These are phyloP conservation scores for Acrasis kona DNA, from an alignment of 78 protist genomes.

Conservation along the genomic window DNA sequence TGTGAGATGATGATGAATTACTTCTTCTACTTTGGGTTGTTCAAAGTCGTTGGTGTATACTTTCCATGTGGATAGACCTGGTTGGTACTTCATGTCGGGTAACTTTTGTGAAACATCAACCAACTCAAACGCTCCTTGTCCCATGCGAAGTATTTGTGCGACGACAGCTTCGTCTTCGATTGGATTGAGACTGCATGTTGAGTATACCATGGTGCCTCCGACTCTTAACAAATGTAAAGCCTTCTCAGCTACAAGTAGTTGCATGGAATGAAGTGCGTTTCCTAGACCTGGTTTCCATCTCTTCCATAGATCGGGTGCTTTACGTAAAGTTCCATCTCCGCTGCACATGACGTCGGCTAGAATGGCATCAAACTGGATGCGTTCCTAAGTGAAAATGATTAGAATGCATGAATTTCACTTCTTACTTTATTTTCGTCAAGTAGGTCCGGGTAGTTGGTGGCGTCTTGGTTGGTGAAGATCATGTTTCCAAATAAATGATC, in stretches of 20 bases:
- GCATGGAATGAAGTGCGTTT: conserved; percentile 52
- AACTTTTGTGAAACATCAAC: conserved; percentile 53
- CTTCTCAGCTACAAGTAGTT: conserved; percentile 65
- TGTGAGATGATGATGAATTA: not conserved
- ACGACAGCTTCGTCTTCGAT: conserved; percentile 97
- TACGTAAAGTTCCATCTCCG: conserved; percentile 95
- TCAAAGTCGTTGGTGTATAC: not conserved
- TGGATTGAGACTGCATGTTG: conserved; percentile 96
- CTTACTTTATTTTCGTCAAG: not conserved
- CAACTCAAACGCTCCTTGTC: conserved; percentile 42
- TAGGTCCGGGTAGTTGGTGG: conserved; percentile 41
- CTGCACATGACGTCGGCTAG: conserved; percentile 95
- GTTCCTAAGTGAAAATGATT: not conserved
- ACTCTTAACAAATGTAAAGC: conserved; percentile 55
- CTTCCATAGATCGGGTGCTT: conserved; percentile 74
- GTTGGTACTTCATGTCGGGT: conserved; percentile 37
- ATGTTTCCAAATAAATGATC: conserved; percentile 33
- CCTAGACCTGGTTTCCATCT: conserved; percentile 54
- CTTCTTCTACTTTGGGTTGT: not conserved
- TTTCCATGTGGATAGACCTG: conserved; percentile 70
- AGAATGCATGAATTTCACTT: too few species aligned
- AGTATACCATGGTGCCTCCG: conserved; percentile 92
- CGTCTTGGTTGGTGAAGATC: conserved; percentile 75
- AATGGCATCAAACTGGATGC: conserved; percentile 70
- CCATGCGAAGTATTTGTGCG: conserved; percentile 45